A percentile compares a stretch with the other conserved stretches of the same genome.
These are phyloP conservation scores for Aeschynomene evenia DNA, from an alignment of 306 rosid genomes.

Conservation along the genomic window DNA sequence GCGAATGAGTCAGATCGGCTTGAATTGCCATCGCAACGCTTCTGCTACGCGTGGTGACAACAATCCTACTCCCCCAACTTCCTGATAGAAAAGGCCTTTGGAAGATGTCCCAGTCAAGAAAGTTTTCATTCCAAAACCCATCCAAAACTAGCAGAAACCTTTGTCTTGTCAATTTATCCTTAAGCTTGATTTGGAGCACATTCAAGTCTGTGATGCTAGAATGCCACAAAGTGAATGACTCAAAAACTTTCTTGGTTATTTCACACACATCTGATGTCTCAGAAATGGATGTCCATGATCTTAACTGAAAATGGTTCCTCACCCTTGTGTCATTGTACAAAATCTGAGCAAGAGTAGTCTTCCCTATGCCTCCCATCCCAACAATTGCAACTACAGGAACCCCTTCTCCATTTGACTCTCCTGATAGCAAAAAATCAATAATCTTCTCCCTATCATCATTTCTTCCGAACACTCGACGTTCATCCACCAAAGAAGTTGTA, in stretches of 20 bases:
- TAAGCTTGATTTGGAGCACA: constrained; percentile 49
- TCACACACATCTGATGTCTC: constrained; percentile 33
- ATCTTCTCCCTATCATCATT: constrained; percentile 37
- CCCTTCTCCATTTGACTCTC: not conserved
- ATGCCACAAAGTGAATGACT: constrained; percentile 27
- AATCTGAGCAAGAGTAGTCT: constrained; percentile 47
- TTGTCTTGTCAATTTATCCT: constrained; percentile 21
- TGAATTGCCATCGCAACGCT: constrained; percentile 44
- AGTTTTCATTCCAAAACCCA: constrained; percentile 48
- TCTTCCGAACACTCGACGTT: constrained; percentile 42
- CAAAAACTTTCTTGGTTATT: constrained; percentile 44
- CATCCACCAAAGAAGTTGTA: constrained; percentile 55
- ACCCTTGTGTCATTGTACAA: constrained; percentile 32
- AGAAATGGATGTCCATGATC: constrained; percentile 40
- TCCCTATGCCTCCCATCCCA: constrained; percentile 52
- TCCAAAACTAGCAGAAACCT: constrained; percentile 50
- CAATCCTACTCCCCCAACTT: constrained; percentile 45
- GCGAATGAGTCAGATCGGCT: constrained; percentile 29
- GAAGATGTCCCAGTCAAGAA: constrained; percentile 45
- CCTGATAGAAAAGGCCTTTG: constrained; percentile 40
- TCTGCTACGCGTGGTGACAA: constrained; percentile 46
- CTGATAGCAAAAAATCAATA: constrained; percentile 21
- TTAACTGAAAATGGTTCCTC: constrained; percentile 15
- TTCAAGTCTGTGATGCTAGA: constrained; percentile 43
- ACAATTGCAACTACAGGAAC: constrained; percentile 31